Evolutionary conservation across 2,329 filamentous ascomycete species (phyloP).

Genomic region (Zymoseptoria tritici): DNA sequence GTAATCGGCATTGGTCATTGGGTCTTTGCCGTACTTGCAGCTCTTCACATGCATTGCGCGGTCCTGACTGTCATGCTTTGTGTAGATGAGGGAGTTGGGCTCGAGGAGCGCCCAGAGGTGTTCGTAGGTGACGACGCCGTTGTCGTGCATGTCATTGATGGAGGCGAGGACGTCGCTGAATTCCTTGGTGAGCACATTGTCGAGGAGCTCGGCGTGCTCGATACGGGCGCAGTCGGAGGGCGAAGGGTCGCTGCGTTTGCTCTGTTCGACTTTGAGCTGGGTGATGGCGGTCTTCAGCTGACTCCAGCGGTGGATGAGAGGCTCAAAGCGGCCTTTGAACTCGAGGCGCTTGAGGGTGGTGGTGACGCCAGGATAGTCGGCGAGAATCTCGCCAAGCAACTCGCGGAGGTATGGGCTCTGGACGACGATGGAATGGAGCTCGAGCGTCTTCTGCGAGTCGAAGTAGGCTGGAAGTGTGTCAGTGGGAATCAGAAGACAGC

Average conservation of each 20-base stretch:
- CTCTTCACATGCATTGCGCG: constrained; percentile 29
- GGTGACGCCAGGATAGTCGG: constrained; percentile 54
- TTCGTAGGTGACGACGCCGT: constrained; percentile 31
- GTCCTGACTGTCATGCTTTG: constrained; percentile 32
- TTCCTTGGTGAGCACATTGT: constrained; percentile 33
- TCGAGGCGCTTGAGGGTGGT: constrained; percentile 53
- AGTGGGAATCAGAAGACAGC: neutral
- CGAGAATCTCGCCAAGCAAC: constrained; percentile 48
- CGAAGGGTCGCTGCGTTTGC: constrained; percentile 2
- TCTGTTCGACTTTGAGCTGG: constrained; percentile 13
- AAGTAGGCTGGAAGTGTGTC: constrained; percentile 32
- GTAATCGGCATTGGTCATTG: constrained; percentile 19
- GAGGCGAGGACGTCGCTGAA: constrained; percentile 37
- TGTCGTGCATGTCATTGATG: constrained; percentile 31
- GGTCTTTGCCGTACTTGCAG: constrained; percentile 27
- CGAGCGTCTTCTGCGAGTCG: constrained; percentile 53
- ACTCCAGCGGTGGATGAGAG: constrained; percentile 59
- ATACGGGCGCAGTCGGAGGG: constrained; percentile 11
- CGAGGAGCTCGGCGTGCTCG: constrained; percentile 34
- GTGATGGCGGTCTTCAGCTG: constrained; percentile 35
- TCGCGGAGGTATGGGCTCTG: constrained; percentile 56
- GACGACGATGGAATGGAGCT: constrained; percentile 54
- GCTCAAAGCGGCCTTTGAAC: constrained; percentile 51
- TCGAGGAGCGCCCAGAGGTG: constrained; percentile 31
- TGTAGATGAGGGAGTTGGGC: constrained; percentile 29